Evolutionary conservation across 495 filamentous ascomycete species (phyloP), one percentile per base, ranked within the genome.

Genomic region (Pseudevernia furfuracea): DNA sequence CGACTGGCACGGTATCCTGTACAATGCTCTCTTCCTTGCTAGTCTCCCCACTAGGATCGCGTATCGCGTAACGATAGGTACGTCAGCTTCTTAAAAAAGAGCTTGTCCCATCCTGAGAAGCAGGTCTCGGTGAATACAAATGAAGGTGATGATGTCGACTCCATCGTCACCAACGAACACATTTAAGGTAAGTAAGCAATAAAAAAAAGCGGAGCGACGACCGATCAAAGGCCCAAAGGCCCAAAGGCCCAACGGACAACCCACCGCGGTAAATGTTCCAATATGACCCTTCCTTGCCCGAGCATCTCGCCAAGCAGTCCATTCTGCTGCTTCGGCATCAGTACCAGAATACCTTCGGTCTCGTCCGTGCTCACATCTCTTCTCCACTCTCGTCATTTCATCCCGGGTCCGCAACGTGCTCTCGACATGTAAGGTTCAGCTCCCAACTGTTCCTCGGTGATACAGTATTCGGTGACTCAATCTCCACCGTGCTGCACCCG

Each of bases 111-210:
- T 55, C 28, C 17, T 11, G 19, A 41, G 52, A 63, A 63, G 61
- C 61, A 63, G 10, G 61, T 63, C 38, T 63, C 61, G 61, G 61
- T 57, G 37, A 63, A 34, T 38, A 39, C 37, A 41, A 55, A 57
- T 44, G 9, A 9, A 57, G 8, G 56, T 62, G 60, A 62, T 39
- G 60, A 55, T 41, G 25, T 28, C 48, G 39, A 28, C 25, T 57
- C 19, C 32, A 36, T 39, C 25, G 11, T 6, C 19, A 25, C 9
- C n/a, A 4, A n/a, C n/a, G n/a, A n/a, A n/a, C n/a, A n/a, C n/a
- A n/a, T n/a, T n/a, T n/a, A n/a, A n/a, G n/a, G n/a, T n/a, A n/a
- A n/a, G n/a, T 2, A 21, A 46, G 23, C 23, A 7, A 44, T 3
- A 7, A 7, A 44, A 28, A 53, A 32, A 34, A 34, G 17, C 17